A percentile compares a stretch with the other conserved stretches of the same genome.
These are phyloP conservation scores for Cyberlindnera maritima DNA, from an alignment of 805 yeast genomes.

Conservation along the genomic window DNA sequence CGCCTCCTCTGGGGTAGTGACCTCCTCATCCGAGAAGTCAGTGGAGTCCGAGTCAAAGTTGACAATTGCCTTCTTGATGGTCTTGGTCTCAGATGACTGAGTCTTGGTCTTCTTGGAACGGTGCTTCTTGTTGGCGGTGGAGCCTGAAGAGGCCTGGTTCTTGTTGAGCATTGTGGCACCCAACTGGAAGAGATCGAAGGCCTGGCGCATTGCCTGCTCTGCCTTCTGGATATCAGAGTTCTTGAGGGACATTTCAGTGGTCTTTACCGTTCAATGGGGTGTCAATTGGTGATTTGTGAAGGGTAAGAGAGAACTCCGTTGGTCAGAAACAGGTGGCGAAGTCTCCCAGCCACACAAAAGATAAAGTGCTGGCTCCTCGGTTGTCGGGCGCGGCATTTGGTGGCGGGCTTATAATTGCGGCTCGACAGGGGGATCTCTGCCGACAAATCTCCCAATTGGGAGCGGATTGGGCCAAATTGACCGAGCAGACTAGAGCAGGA, in stretches of 20 bases:
- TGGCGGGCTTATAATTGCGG: conserved; percentile 1
- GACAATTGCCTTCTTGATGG: conserved; percentile 9
- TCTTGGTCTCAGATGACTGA: neutral
- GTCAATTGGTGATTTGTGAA: neutral
- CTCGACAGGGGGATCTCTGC: neutral
- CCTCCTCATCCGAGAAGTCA: conserved; percentile 18
- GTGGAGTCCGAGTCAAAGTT: conserved; percentile 21
- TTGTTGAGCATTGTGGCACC: conserved; percentile 24
- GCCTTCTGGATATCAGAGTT: conserved; percentile 14
- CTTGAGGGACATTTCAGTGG: neutral
- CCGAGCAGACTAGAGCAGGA: neutral
- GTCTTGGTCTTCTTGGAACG: neutral
- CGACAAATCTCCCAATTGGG: too few species aligned
- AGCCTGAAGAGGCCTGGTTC: conserved; percentile 1
- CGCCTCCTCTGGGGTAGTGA: conserved; percentile 25
- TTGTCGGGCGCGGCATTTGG: neutral
- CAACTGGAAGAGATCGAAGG: conserved; percentile 25
- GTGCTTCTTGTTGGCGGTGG: conserved; percentile 5
- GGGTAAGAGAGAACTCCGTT: neutral
- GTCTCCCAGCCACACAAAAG: neutral
- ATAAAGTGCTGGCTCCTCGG: conserved; percentile 5
- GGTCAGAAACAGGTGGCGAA: neutral
- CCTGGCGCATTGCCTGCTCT: conserved; percentile 25
- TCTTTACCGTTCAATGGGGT: neutral
- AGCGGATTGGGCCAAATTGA: too few species aligned